Conservation (phyloP, 108 stramenopile genomes). For the Nannochloropsis salina region DNA sequence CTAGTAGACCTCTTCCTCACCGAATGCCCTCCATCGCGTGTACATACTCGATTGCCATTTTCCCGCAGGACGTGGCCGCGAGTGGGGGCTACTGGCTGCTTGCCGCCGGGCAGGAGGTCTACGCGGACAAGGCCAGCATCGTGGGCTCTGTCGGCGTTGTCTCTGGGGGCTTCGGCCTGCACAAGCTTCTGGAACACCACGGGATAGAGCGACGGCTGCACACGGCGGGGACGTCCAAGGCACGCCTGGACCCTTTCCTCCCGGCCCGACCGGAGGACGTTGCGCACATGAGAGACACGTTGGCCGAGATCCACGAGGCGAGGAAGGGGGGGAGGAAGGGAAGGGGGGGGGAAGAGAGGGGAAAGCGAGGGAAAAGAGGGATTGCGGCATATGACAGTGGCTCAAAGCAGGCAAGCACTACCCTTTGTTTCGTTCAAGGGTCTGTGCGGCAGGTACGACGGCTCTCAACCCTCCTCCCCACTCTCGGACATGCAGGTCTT, state of each 20-base stretch:
- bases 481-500: not conserved
- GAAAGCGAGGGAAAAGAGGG: no score
- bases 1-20: no score
- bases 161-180: slow-evolving; percentile 16
- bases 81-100: slow-evolving; percentile 8
- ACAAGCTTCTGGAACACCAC: not conserved
- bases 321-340: not conserved
- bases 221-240: slow-evolving; percentile 16
- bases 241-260: not conserved
- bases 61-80: not conserved
- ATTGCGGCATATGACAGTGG: no score
- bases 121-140: slow-evolving; percentile 8
- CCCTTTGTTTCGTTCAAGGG: no score
- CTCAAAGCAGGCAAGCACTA: no score
- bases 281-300: not conserved
- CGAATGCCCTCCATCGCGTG: no score
- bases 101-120: not conserved
- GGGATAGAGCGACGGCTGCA: not conserved
- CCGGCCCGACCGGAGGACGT: not conserved
- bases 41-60: no score
- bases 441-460: not conserved
- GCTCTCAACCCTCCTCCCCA: not conserved
- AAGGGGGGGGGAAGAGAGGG: not conserved
- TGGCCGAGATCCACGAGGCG: not conserved
- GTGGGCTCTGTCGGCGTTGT: not conserved